Evolutionary conservation across 2,329 filamentous ascomycete species (phyloP), one percentile per base, ranked within the genome.

Genomic region (Talaromyces amestolkiae): DNA sequence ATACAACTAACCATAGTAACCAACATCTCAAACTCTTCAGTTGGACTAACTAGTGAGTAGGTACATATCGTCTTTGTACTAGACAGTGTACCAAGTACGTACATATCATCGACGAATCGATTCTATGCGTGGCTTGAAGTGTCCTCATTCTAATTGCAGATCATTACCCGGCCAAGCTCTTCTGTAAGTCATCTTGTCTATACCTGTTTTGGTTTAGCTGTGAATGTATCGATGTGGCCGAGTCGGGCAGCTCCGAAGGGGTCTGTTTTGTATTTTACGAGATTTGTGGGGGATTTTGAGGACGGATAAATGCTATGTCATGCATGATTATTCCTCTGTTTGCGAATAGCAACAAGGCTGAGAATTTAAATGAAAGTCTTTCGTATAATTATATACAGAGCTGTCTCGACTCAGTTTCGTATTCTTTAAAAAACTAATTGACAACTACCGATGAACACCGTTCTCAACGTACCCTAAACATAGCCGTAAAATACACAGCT

Each of bases 91-190:
- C 8, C 31, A 31, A 13, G n/a, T 6, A 33, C 41, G 49, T 24
- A 37, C 10, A 37, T 22, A 13, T 15, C 51, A 56, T n/a, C 51
- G 37, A 37, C 33, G 33, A 39, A 37, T 56, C n/a, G 53, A 37
- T 22, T 37, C 11, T 37, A 22, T 56, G 33, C 33, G 51, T 54
- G 51, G 51, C 51, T 35, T 33, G 51, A 19, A n/a, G 5, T 33
- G 31, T 54, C 53, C 19, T 56, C 53, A 33, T 56, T 39, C 56
- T 59, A 59, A 59, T 59, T 59, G 56, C 56, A 59, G 56, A 59
- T 59, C 56, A 59, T 59, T 59, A 33, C 56, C 39, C 22, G 17
- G 56, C 39, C 39, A 59, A 45, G 53, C 31, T 37, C 53, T 56
- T 24, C 19, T 39, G 53, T 56, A 24, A 3, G 53, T 56, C 53